Conservation (phyloP, 768 basidiomycete species). For the Myochromella boudieri region DNA sequence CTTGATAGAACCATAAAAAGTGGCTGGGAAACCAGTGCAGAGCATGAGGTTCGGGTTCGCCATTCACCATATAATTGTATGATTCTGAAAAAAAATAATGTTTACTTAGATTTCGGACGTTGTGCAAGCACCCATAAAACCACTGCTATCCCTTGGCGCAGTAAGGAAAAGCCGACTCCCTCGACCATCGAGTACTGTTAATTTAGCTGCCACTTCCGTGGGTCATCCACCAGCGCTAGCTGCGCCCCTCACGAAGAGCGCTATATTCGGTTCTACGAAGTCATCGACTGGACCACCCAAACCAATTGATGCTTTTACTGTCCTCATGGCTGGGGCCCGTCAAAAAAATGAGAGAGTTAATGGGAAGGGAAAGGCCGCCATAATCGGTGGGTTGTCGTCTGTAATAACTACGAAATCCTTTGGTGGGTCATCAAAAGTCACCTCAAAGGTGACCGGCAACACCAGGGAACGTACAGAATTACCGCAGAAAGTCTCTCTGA, state of each 20-base stretch:
- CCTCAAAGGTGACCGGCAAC: no score
- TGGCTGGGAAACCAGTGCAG: slow-evolving; percentile 23
- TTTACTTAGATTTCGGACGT: no score
- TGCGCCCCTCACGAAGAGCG: neutral
- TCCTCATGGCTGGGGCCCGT: slow-evolving; percentile 30
- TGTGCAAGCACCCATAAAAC: slow-evolving; percentile 11
- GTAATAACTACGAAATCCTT: neutral
- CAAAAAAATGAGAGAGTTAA: slow-evolving; percentile 18
- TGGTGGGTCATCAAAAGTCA: slow-evolving; percentile 7
- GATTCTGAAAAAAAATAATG: no score
- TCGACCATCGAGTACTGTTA: slow-evolving; percentile 25
- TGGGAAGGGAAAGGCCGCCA: slow-evolving; percentile 15
- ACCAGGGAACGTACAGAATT: slow-evolving; percentile 16
- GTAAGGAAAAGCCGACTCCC: slow-evolving; percentile 31
- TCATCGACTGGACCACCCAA: slow-evolving; percentile 12
- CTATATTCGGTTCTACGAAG: slow-evolving; percentile 6
- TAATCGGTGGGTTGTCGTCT: slow-evolving; percentile 13
- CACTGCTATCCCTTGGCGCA: slow-evolving; percentile 11
- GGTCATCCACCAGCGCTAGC: slow-evolving; percentile 10
- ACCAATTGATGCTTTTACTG: slow-evolving; percentile 27
- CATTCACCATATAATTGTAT: no score
- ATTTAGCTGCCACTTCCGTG: neutral
- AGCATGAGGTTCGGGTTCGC: slow-evolving; percentile 20
- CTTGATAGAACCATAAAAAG: slow-evolving; percentile 9
- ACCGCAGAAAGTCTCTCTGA: slow-evolving; percentile 29